phyloP scores from a whole-genome alignment of 1,284 basidiomycete genomes.

The Melampsora abietis-canadensis region DNA sequence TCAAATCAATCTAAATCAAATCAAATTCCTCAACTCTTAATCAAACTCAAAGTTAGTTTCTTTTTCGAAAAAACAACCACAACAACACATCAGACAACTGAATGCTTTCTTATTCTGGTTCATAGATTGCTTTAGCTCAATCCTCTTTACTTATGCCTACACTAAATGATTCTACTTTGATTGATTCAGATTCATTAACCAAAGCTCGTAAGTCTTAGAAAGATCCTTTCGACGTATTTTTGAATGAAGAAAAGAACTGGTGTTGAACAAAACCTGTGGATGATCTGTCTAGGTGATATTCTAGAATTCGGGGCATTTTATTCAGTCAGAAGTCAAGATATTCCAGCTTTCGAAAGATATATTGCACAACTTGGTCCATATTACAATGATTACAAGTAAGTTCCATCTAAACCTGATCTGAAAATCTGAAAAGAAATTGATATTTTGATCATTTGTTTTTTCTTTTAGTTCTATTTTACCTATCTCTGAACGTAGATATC shows the following conservation, averaged over 20 bases:
- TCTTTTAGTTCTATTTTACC: conserved; percentile 66
- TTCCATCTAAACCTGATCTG: background rate
- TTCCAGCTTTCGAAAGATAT: conserved; percentile 90
- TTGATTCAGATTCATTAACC: conserved; percentile 67
- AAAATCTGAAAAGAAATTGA: background rate
- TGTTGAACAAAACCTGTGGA: no score
- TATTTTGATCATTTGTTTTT: background rate
- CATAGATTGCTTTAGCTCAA: conserved; percentile 55
- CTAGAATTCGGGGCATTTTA: conserved; percentile 93
- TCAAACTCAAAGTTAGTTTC: no score
- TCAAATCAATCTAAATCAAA: no score
- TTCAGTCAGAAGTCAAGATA: conserved; percentile 80
- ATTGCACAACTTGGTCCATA: conserved; percentile 87
- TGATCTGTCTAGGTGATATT: conserved; percentile 67
- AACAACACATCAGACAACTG: no score
- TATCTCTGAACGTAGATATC: conserved; percentile 76
- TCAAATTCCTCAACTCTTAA: no score
- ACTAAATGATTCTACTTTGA: conserved; percentile 58
- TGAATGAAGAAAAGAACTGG: conserved; percentile 4
- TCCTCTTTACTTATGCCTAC: conserved; percentile 73
- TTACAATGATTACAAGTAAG: conserved; percentile 78
- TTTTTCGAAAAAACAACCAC: no score
- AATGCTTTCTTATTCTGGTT: no score
- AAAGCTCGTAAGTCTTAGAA: conserved; percentile 59
- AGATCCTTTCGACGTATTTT: no score